Base-by-base conservation (phyloP, 345 rosid genomes). In the Citrus sp. region DNA sequence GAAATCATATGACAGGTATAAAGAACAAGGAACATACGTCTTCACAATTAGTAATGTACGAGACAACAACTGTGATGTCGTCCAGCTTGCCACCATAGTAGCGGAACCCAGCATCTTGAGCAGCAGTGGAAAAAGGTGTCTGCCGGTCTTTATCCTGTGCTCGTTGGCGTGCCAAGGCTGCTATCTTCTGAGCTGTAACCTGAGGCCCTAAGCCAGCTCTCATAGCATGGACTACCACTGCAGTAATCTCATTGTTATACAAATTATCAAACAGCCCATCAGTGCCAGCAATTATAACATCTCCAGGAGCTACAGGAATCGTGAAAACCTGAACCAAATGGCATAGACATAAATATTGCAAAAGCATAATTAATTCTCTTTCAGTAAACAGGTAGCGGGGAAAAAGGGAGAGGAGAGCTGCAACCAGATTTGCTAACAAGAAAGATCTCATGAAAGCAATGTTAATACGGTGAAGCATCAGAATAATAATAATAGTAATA, bases 81-180 rank as follows among this genome's bases (percentile, higher is more conserved):
- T 96, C 99, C 76, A 94, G 95, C 87, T 96, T 96, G 84, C 99
- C 99, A 83, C 99, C 99, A 73, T 96, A 96, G 81, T 96, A 96
- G 68, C 99, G 93, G 79, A 91, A 89, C 9, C 99, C 99, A 78
- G 99, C 99, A 82, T 96, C 95, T 78, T 96, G 99, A 0, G 99
- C 99, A 37, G 99, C 97, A 16, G 98, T 94, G 14, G 99, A 96
- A 80, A 96, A 96, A 13, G 99, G 99, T 28, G 99, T 96, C 79
- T 96, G 99, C 70, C 99, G 88, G 77, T 96, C 86, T 75, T 85
- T 91, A 80, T 92, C 98, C 82, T 84, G 92, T n/a, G 99, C 99
- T 83, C 98, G 87, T 83, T 94, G 97, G 2, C 95, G 90, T 65
- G 98, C 99, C 87, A 94, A 86, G 30, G 99, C 98, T 65, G 99